These are phyloP conservation scores for Epichloe brachyelytri DNA, from an alignment of 2,329 filamentous ascomycete genomes.

Conservation along the genomic window DNA sequence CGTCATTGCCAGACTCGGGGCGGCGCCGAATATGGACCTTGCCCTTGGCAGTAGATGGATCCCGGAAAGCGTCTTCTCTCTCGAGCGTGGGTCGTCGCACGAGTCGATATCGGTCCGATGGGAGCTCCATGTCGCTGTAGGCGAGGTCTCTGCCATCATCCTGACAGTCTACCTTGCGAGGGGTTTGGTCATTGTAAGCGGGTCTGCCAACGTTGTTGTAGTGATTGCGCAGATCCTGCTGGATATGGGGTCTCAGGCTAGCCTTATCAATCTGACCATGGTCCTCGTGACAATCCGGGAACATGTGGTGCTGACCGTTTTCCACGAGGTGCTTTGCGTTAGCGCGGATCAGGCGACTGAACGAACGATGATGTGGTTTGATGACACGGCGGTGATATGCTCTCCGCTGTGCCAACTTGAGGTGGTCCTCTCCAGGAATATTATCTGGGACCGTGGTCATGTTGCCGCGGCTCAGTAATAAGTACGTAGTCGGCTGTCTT, in stretches of 20 bases:
- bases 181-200: background rate
- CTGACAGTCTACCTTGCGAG: conserved; percentile 9
- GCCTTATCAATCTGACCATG: conserved; percentile 12
- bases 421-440: background rate
- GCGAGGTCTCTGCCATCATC: conserved; percentile 24
- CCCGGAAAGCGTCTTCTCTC: conserved; percentile 33
- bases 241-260: conserved; percentile 6
- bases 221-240: conserved; percentile 5
- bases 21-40: conserved; percentile 15
- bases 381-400: conserved; percentile 1
- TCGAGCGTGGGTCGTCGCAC: conserved; percentile 29
- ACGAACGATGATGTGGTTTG: conserved; percentile 3
- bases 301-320: conserved; percentile 4
- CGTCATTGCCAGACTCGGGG: conserved; percentile 14
- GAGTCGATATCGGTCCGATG: conserved; percentile 22
- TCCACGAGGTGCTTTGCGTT: conserved; percentile 19
- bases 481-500: background rate
- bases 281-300: conserved; percentile 4
- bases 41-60: conserved; percentile 24
- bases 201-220: background rate
- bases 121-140: conserved; percentile 21
- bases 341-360: conserved; percentile 18
- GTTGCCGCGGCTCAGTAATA: background rate
- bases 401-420: background rate
- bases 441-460: background rate